Evolutionary conservation across 768 basidiomycete species (phyloP).

Genomic region (Lentinula lateritia): DNA sequence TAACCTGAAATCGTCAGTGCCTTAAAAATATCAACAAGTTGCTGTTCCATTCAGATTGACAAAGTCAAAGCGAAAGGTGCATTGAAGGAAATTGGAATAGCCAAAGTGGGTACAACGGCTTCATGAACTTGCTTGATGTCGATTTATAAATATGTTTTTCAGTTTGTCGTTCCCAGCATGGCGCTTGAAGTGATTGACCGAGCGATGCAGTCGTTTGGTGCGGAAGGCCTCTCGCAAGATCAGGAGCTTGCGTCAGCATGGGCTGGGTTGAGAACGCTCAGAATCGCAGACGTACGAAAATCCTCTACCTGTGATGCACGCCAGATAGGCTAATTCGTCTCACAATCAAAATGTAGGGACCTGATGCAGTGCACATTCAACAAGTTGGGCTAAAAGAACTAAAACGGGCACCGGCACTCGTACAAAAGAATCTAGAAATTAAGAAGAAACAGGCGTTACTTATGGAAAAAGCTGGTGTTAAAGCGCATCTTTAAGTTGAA

Average conservation of each 20-base stretch:
- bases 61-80: slow-evolving; percentile 89
- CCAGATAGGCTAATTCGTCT: slow-evolving; percentile 11
- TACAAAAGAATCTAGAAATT: slow-evolving; percentile 45
- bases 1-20: slow-evolving; percentile 1
- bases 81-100: slow-evolving; percentile 94
- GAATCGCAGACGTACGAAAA: slow-evolving; percentile 68
- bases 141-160: slow-evolving; percentile 3
- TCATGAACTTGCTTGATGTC: background rate
- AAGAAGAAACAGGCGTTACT: slow-evolving; percentile 54
- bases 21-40: background rate
- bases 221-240: slow-evolving; percentile 94
- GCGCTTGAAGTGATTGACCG: slow-evolving; percentile 86
- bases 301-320: background rate
- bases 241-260: slow-evolving; percentile 73
- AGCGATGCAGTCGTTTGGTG: slow-evolving; percentile 94
- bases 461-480: slow-evolving; percentile 55
- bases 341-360: background rate
- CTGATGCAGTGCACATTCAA: slow-evolving; percentile 78
- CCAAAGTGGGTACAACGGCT: slow-evolving; percentile 57
- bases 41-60: slow-evolving; percentile 60
- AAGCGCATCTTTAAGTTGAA: slow-evolving; percentile 42
- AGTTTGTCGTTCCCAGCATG: slow-evolving; percentile 95
- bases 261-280: slow-evolving; percentile 79
- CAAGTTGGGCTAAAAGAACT: slow-evolving; percentile 91
- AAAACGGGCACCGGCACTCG: slow-evolving; percentile 63